Conservation (phyloP, 129 eudicot genomes). For the Centrapalus pauciflorus region DNA sequence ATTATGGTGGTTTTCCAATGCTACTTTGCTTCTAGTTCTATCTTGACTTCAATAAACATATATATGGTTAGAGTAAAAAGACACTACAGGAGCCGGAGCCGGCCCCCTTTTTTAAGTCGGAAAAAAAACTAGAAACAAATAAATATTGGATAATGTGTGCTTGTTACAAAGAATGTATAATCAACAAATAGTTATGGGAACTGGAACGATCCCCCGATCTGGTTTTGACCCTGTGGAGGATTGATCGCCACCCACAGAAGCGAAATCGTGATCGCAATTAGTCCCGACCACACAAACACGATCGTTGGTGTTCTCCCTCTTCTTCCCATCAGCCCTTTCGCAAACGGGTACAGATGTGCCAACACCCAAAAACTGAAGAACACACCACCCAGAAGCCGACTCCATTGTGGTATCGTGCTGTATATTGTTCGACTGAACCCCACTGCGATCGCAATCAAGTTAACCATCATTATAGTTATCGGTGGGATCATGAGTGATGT, state of each 20-base stretch:
- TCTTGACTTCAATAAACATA: no score
- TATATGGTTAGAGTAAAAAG: no score
- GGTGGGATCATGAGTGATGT: slow-evolving; percentile 58
- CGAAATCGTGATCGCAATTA: slow-evolving; percentile 60
- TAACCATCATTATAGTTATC: slow-evolving; percentile 45
- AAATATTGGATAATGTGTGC: no score
- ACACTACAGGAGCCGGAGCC: no score
- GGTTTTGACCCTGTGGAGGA: slow-evolving; percentile 43
- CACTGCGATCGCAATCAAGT: slow-evolving; percentile 55
- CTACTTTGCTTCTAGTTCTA: no score
- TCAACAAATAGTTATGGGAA: slow-evolving; percentile 43
- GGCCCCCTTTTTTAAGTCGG: no score
- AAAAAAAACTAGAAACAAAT: no score
- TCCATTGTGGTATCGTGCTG: slow-evolving; percentile 53
- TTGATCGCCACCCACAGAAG: slow-evolving; percentile 59
- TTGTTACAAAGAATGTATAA: no score
- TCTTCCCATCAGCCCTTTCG: slow-evolving; percentile 65
- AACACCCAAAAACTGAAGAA: slow-evolving; percentile 69
- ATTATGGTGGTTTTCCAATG: no score
- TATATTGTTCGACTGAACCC: slow-evolving; percentile 56
- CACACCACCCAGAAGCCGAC: slow-evolving; percentile 58
- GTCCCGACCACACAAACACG: slow-evolving; percentile 64
- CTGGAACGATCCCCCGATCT: slow-evolving; percentile 61
- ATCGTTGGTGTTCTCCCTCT: slow-evolving; percentile 68
- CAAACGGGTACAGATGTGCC: slow-evolving; percentile 63